A percentile compares a stretch with the other conserved stretches of the same genome.
Conservation (phyloP, 1,139 yeast genomes). For the Candida freyschussii region DNA sequence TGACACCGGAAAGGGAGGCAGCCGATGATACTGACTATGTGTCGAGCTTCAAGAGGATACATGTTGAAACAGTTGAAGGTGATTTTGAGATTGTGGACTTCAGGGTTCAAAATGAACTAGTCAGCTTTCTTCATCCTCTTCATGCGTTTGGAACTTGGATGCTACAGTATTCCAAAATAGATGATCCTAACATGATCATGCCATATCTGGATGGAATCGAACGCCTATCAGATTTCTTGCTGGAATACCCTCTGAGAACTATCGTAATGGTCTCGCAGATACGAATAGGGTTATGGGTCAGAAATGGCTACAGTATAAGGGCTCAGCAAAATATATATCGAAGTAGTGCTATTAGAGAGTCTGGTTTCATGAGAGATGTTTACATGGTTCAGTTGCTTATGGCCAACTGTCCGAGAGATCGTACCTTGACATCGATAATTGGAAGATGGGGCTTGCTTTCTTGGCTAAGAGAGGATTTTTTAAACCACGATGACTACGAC, state of each 20-base stretch:
- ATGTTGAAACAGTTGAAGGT: constrained; percentile 27
- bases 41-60: background rate
- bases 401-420: constrained; percentile 52
- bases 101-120: constrained; percentile 41
- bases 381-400: constrained; percentile 66
- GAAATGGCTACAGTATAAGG: constrained; percentile 77
- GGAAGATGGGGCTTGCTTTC: constrained; percentile 60
- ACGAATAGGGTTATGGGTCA: constrained; percentile 80
- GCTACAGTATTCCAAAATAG: constrained; percentile 39
- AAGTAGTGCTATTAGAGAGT: constrained; percentile 77
- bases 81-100: constrained; percentile 30
- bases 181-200: constrained; percentile 2
- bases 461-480: constrained; percentile 44
- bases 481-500: constrained; percentile 37
- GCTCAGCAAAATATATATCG: constrained; percentile 79
- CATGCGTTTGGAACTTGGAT: constrained; percentile 73
- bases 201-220: constrained; percentile 1
- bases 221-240: constrained; percentile 2
- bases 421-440: constrained; percentile 54
- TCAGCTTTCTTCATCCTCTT: constrained; percentile 76
- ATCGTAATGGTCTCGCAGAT: constrained; percentile 73
- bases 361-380: constrained; percentile 74
- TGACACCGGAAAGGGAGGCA: background rate
- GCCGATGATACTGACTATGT: constrained; percentile 3
- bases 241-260: constrained; percentile 73